A percentile compares a stretch with the other conserved stretches of the same genome.
Conservation (phyloP, 2,329 filamentous ascomycete species). For the Diaporthe humulicola region DNA sequence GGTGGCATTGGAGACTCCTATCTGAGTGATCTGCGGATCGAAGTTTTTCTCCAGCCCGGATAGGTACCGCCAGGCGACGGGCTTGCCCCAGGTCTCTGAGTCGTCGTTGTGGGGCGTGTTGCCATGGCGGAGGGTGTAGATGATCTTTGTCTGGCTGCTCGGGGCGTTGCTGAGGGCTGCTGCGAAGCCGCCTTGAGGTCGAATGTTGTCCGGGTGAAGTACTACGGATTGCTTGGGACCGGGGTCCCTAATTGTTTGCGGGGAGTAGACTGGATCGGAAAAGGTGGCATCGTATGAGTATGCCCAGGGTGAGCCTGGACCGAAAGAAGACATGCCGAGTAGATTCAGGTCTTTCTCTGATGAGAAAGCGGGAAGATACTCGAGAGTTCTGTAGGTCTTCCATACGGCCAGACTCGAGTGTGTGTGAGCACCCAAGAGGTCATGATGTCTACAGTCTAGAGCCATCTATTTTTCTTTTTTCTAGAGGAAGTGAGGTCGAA, state of each 20-base stretch:
- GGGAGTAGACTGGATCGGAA: background rate
- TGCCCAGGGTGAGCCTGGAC: background rate
- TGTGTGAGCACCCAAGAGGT: no score
- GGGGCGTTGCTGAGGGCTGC: background rate
- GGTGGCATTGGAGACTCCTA: background rate
- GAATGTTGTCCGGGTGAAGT: background rate
- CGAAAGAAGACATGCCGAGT: background rate
- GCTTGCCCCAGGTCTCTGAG: constrained; percentile 4
- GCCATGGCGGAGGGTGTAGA: constrained; percentile 37
- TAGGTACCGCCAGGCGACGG: constrained; percentile 35
- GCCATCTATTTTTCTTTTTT: background rate
- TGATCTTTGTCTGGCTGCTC: background rate
- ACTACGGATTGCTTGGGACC: background rate
- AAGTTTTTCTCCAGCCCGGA: constrained; percentile 26
- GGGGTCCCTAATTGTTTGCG: background rate
- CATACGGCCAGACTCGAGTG: background rate
- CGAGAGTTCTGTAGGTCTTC: background rate
- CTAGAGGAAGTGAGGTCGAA: background rate
- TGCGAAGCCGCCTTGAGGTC: background rate
- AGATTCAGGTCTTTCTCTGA: background rate
- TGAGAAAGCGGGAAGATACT: no score
- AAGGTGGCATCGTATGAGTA: background rate
- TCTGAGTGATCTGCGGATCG: constrained; percentile 12
- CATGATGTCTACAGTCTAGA: background rate
- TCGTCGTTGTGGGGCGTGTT: constrained; percentile 34